Base-by-base conservation (phyloP, 805 yeast genomes). In the Candida sonorensis region DNA sequence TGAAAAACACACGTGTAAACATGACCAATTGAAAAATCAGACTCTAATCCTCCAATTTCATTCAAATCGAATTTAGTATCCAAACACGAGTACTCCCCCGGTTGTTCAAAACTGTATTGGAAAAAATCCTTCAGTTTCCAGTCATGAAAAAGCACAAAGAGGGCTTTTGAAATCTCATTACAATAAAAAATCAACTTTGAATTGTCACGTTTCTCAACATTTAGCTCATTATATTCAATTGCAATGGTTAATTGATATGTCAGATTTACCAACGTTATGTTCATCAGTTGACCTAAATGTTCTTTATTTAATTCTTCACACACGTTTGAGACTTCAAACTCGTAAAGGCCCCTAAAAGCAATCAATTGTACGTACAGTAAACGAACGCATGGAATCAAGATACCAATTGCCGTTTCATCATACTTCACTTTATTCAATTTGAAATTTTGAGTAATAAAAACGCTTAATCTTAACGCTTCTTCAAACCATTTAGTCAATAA, bases 111-210 rank as follows among this genome's bases (percentile, higher is more conserved):
- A n/a, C n/a, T n/a, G n/a, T n/a, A n/a, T n/a, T n/a, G n/a, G n/a
- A n/a, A n/a, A n/a, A n/a, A 6, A 18, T 18, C 6, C 20, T 17
- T 29, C 7, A 17, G 9, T 11, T 23, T 23, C 12, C 15, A 34
- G 13, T 30, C 34, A 17, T 34, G 13, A 20, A 34, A 23, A 3
- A 34, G 12, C 4, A 34, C 20, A 23, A 16, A 34, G 11, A 18
- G 17, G 8, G 18, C 25, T 26, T 34, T 34, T 4, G 31, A 19
- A 20, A 32, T 10, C 29, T 32, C 35, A 23, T 32, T 17, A 15
- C 22, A 4, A n/a, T 12, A 23, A 16, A 29, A 29, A 10, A n/a
- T 3, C 5, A 10, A 10, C 9, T 17, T 10, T 15, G 27, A 23
- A n/a, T 7, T n/a, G 17, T 9, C 26, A 4, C 12, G 4, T 10